Evolutionary conservation across 306 rosid species (phyloP).

Genomic region (Castanopsis chinensis): DNA sequence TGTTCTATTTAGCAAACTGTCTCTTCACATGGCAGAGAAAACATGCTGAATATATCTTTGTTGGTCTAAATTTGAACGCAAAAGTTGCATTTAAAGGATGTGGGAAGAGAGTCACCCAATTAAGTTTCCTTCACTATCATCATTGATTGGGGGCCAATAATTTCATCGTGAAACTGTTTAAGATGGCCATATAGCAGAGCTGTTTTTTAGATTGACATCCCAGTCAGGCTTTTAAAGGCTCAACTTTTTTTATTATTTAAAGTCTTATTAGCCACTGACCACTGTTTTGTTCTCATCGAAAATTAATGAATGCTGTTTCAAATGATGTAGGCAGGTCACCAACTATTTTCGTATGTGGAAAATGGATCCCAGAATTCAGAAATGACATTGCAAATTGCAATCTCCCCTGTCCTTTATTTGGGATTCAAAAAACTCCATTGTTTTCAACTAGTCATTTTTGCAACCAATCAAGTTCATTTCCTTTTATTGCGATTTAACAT

Average conservation of each 20-base stretch:
- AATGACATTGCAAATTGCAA: neutral
- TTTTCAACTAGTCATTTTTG: too few relatives aligned
- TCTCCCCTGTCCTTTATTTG: neutral
- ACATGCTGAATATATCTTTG: neutral
- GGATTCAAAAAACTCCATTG: too few relatives aligned
- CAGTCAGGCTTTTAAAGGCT: too few relatives aligned
- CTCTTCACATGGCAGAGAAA: too few relatives aligned
- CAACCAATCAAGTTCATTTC: too few relatives aligned
- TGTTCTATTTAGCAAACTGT: too few relatives aligned
- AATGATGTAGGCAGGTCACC: neutral
- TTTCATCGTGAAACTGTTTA: neutral
- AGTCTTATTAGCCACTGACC: neutral
- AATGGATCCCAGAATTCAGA: too few relatives aligned
- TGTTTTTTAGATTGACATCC: too few relatives aligned
- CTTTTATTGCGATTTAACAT: too few relatives aligned
- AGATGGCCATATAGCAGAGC: neutral
- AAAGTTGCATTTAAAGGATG: too few relatives aligned
- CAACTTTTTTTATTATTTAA: too few relatives aligned
- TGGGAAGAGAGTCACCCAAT: neutral
- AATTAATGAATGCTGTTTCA: neutral
- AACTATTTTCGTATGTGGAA: neutral
- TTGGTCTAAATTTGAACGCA: neutral
- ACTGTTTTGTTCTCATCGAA: conserved; percentile 1
- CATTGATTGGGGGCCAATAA: neutral
- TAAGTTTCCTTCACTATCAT: neutral